Percentiles rank a stretch among this genome's conserved stretches.
These are phyloP conservation scores for Oleoguttula mirabilis DNA, from an alignment of 495 filamentous ascomycete genomes.

Conservation along the genomic window DNA sequence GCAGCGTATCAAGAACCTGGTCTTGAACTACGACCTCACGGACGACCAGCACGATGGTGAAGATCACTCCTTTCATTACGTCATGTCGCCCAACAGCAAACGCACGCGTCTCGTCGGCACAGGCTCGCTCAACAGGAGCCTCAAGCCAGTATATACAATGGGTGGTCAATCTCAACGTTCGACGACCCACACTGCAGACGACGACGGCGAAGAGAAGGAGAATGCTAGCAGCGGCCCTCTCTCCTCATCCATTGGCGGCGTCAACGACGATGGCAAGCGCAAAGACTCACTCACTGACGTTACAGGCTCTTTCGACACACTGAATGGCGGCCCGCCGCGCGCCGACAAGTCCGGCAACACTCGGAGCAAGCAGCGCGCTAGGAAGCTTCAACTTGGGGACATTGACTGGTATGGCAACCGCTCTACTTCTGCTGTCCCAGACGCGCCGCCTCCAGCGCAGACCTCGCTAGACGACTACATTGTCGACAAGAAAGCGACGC, in stretches of 20 bases:
- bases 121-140: slow-evolving; percentile 19
- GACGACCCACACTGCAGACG: slow-evolving; percentile 2
- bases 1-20: slow-evolving; percentile 92
- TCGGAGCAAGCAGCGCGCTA: slow-evolving; percentile 66
- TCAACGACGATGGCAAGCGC: neutral
- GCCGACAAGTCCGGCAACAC: slow-evolving; percentile 57
- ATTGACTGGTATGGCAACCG: slow-evolving; percentile 66
- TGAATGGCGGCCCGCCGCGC: slow-evolving; percentile 23
- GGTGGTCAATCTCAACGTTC: slow-evolving; percentile 17
- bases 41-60: slow-evolving; percentile 67
- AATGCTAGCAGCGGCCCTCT: neutral
- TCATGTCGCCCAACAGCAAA: slow-evolving; percentile 18
- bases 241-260: neutral
- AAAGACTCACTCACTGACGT: slow-evolving; percentile 15
- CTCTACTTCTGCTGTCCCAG: slow-evolving; percentile 1
- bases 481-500: slow-evolving; percentile 1
- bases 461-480: slow-evolving; percentile 6
- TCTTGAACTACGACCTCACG: slow-evolving; percentile 87
- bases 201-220: neutral
- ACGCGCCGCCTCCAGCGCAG: neutral
- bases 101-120: slow-evolving; percentile 27
- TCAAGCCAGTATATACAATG: neutral
- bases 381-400: slow-evolving; percentile 89
- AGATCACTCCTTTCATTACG: slow-evolving; percentile 35
- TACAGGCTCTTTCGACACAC: slow-evolving; percentile 22